Evolutionary conservation across 768 basidiomycete species (phyloP).

Genomic region (Mycena chlorophos): DNA sequence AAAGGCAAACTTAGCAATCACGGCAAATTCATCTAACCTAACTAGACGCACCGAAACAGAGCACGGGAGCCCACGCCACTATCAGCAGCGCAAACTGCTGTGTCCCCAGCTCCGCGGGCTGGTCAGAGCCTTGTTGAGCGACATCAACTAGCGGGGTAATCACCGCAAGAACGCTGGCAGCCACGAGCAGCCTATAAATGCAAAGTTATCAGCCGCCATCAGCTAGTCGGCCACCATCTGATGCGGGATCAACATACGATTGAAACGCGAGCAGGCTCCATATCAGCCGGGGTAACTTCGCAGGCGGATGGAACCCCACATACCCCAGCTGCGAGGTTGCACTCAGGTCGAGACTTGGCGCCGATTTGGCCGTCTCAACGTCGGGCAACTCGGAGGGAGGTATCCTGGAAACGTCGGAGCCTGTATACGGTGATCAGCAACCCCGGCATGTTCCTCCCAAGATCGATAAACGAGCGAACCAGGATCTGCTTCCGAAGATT

Average conservation of each 20-base stretch:
- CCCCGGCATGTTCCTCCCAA: no score
- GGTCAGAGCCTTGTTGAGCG: neutral
- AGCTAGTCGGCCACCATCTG: neutral
- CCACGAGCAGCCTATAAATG: neutral
- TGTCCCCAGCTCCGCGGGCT: constrained; percentile 13
- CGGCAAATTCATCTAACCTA: neutral
- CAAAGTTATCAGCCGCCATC: constrained; percentile 8
- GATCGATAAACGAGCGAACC: no score
- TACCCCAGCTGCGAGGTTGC: constrained; percentile 5
- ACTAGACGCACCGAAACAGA: constrained; percentile 8
- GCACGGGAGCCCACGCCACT: constrained; percentile 18
- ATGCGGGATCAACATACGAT: constrained; percentile 1
- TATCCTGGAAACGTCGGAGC: no score
- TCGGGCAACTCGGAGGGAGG: no score
- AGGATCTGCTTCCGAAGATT: no score
- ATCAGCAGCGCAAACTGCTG: constrained; percentile 18
- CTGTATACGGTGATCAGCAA: no score
- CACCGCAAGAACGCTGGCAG: neutral
- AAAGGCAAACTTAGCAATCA: neutral
- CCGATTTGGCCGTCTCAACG: no score
- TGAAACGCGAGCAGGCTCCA: constrained; percentile 17
- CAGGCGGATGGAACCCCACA: no score
- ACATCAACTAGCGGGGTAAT: constrained; percentile 17
- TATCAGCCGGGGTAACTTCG: constrained; percentile 7
- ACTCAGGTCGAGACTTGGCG: neutral